Evolutionary conservation across 768 basidiomycete genomes (phyloP), one percentile per base, ranked within the genome.

Genomic region (Podaxis carcinomalis): DNA sequence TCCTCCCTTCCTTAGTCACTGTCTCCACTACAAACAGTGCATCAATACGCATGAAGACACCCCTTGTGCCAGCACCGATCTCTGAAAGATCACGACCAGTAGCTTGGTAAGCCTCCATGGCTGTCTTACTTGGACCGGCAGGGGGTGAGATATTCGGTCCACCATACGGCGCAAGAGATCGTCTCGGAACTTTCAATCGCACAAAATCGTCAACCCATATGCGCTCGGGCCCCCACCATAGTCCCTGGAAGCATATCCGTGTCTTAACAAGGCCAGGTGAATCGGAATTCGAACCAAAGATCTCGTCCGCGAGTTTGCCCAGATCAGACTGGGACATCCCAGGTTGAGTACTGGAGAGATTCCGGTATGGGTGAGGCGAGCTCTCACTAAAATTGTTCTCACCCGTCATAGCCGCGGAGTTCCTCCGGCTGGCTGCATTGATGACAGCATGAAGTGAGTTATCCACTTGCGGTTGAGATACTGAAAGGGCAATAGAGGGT

Each of bases 191-290:
- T 67, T 91, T 91, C 52, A 96, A 77, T 23, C 93, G 83, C 39
- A 95, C 83, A 58, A 95, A 81, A 63, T 96, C 93, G 61, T 89
- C 90, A 4, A 81, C 77, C 93, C 93, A 96, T 56, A 95, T 90
- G 32, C 91, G 82, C 68, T 95, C 93, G 1, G 87, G 84, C 6
- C 94, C 94, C 88, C 90, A 91, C 92, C 92, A 96, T 6, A 95
- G 68, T 1, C 91, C 91, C 68, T 93, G 90, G 68, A 85, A 92
- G 44, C 85, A 77, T 52, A 74, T 80, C 67, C 90, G 88, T 27
- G 53, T 54, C 1, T 44, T 25, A 0, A 73, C 74, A 10, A 67
- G 50, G 23, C 59, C 19, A 7, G 61, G 56, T 13, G 68, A 57
- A 42, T 9, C 32, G 9, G 66, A n/a, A 46, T n/a, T 42, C 13